Evolutionary conservation across 805 yeast species (phyloP).

Genomic region (Wickerhamiella brachini): DNA sequence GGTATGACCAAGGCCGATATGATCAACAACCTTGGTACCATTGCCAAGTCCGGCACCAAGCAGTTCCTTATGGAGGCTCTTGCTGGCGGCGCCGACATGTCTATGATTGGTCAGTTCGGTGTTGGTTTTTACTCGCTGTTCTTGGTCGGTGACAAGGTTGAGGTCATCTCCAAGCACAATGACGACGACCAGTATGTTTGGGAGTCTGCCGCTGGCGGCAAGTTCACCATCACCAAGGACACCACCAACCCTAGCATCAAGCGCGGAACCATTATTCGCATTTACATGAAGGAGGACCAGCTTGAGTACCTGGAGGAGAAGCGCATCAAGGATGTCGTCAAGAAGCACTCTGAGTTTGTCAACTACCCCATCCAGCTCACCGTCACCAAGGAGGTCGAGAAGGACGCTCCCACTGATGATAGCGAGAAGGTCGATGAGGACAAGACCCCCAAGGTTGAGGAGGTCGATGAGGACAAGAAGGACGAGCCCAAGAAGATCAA

Average conservation of each 20-base stretch:
- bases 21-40: slow-evolving; percentile 98
- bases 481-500: slow-evolving; percentile 79
- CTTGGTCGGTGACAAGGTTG: slow-evolving; percentile 97
- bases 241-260: slow-evolving; percentile 71
- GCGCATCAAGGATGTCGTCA: slow-evolving; percentile 97
- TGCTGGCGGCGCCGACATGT: slow-evolving; percentile 98
- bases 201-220: slow-evolving; percentile 99
- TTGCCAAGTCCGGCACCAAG: slow-evolving; percentile 99
- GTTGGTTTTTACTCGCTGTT: slow-evolving; percentile 99
- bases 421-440: slow-evolving; percentile 43
- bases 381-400: slow-evolving; percentile 97
- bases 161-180: slow-evolving; percentile 95
- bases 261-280: slow-evolving; percentile 92
- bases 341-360: slow-evolving; percentile 98
- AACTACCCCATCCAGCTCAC: slow-evolving; percentile 97
- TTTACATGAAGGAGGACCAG: slow-evolving; percentile 97
- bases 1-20: slow-evolving; percentile 99
- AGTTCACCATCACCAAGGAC: slow-evolving; percentile 90
- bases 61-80: slow-evolving; percentile 95
- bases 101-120: slow-evolving; percentile 99
- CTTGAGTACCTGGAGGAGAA: slow-evolving; percentile 98
- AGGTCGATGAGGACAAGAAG: slow-evolving; percentile 58
- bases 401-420: slow-evolving; percentile 84
- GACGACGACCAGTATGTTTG: slow-evolving; percentile 99
- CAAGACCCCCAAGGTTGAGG: slow-evolving; percentile 62